Evolutionary conservation across 352 stramenopile species (phyloP), one percentile per base, ranked within the genome.

Genomic region (Phytophthora chlamydospora): DNA sequence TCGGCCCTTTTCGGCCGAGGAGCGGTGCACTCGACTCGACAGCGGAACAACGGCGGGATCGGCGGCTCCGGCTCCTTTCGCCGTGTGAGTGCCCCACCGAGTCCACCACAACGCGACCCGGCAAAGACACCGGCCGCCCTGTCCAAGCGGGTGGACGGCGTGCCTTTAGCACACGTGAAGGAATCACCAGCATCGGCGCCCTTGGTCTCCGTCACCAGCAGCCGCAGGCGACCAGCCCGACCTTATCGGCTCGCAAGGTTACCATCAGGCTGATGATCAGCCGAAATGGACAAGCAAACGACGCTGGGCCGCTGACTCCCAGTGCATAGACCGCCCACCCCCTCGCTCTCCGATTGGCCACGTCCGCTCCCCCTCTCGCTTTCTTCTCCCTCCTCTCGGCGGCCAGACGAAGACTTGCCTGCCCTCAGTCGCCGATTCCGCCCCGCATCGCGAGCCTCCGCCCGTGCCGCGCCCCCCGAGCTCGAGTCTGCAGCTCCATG

Each of bases 21-120:
- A n/a, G 53, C 46, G 43, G 52, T 57, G 53, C 61, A 60, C 32
- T 68, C 60, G 60, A 40, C 60, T 68, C 54, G 62, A 69, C 53
- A 66, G 61, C 62, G 62, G 62, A 60, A 45, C 54, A 60, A 61
- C 29, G 50, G 47, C 46, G 50, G 46, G 60, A 57, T 59, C 43
- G 45, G 34, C 35, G 29, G 24, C 38, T 69, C 55, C 41, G 54
- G 61, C 61, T 69, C 47, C 54, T 43, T 69, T 43, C 32, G 43
- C 24, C 39, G 24, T 29, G 24, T 29, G n/a, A n/a, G 24, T 29
- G 24, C 24, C 24, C 24, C 24, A 29, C 4, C 10, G 39, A 41
- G 19, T 16, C 47, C 49, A 10, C 38, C 58, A 19, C 46, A 70
- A 46, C 62, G 49, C 42, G 57, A 63, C 21, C 40, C 24, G 4